Base-by-base conservation (phyloP, 75 land plant species). In the Isoetes taiwanensis region DNA sequence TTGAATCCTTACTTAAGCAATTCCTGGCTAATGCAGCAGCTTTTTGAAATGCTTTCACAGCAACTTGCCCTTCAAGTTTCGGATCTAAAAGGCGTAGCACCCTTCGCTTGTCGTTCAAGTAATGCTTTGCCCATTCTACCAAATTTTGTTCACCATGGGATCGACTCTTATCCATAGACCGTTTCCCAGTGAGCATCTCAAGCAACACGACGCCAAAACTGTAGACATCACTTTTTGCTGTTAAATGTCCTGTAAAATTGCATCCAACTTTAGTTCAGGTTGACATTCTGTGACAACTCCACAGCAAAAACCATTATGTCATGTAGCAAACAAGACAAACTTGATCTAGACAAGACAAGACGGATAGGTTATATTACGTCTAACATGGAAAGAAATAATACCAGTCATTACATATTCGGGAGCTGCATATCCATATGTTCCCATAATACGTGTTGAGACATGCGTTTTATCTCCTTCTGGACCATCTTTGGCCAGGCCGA, bases 51-150 rank as follows among this genome's bases (percentile, higher is more conserved):
- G 50, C n/a, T 16, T 46, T 46, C 16, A 19, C 4, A 8, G 50
- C 25, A 23, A 19, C 16, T n/a, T 46, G 50, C 8, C 50, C 50
- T 16, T 46, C 50, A n/a, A 46, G 50, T n/a, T 6, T 46, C n/a
- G 50, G 50, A 19, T 46, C 50, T 4, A 46, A 19, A 19, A 46
- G 50, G 5, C 50, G 5, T 16, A 46, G 25, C 4, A 46, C 23
- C 50, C 50, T 46, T 6, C 50, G 6, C 50, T 46, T 46, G 50
- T 46, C 50, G 50, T 46, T 16, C 4, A 46, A 23, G 25, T 46
- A 46, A 6, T 16, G 50, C 16, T 23, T 46, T 5, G 50, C 50
- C 50, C 50, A 46, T 46, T 46, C 50, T n/a, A 46, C 50, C 50
- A 46, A 19, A 23, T 46, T 46, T 16, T 46, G 50, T n/a, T 46